Evolutionary conservation across 176 grass and related monocot species (phyloP).

Genomic region (Oryza meridionalis): DNA sequence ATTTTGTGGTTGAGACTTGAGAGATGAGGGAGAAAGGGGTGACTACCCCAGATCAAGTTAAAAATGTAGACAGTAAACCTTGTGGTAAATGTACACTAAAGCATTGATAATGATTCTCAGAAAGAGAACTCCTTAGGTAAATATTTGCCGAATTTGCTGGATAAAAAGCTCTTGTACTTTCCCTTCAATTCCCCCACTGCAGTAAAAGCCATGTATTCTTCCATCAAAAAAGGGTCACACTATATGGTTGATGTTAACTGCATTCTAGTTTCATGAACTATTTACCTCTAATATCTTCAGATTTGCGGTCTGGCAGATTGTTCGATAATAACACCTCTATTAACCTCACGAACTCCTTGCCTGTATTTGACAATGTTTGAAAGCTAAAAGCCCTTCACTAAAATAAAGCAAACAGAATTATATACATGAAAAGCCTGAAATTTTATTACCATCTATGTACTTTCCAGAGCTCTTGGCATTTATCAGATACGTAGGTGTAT

Average conservation of each 20-base stretch:
- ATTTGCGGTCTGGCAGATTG: slow-evolving; percentile 46
- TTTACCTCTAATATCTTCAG: slow-evolving; percentile 58
- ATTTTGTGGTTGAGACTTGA: neutral
- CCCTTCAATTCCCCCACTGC: slow-evolving; percentile 82
- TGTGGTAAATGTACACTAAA: neutral
- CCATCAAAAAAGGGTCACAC: neutral
- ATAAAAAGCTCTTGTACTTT: slow-evolving; percentile 83
- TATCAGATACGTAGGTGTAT: slow-evolving; percentile 73
- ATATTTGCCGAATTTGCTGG: slow-evolving; percentile 50
- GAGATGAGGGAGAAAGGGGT: neutral
- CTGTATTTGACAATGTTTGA: slow-evolving; percentile 41
- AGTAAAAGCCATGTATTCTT: slow-evolving; percentile 1
- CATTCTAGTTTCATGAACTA: slow-evolving; percentile 8
- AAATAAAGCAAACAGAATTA: slow-evolving; percentile 20
- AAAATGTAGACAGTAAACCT: neutral
- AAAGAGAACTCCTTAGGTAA: slow-evolving; percentile 73
- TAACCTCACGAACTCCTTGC: slow-evolving; percentile 56
- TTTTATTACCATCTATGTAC: slow-evolving; percentile 55
- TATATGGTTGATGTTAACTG: slow-evolving; percentile 9
- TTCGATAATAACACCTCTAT: slow-evolving; percentile 45
- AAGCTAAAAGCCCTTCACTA: neutral
- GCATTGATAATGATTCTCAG: slow-evolving; percentile 29
- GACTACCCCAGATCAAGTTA: neutral
- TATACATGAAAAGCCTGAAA: slow-evolving; percentile 13
- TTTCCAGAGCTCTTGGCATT: slow-evolving; percentile 72